A percentile compares a stretch with the other conserved stretches of the same genome.
These are phyloP conservation scores for Jamesozyma hellenica DNA, from an alignment of 805 yeast genomes.

Conservation along the genomic window DNA sequence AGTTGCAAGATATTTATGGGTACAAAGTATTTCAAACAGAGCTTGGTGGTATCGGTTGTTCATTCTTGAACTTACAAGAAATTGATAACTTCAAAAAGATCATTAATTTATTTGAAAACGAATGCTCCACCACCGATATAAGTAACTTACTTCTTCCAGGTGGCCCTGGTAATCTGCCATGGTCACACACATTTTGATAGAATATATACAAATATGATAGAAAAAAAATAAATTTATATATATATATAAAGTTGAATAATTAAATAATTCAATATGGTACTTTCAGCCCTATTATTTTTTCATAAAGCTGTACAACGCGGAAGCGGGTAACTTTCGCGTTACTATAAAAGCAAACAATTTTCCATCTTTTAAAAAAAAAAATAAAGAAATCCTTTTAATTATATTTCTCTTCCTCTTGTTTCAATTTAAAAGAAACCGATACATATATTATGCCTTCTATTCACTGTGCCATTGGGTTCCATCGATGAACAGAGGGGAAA, in stretches of 20 bases:
- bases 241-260: too few species aligned
- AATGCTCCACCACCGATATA: not conserved
- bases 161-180: not conserved
- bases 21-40: conserved; percentile 70
- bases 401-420: not conserved
- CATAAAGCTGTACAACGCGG: too few species aligned
- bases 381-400: too few species aligned
- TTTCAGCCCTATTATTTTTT: too few species aligned
- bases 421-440: conserved; percentile 16
- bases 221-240: too few species aligned
- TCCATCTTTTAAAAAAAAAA: not conserved
- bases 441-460: conserved; percentile 30
- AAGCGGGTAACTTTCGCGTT: not conserved
- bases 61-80: conserved; percentile 11
- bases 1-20: conserved; percentile 35
- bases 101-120: not conserved
- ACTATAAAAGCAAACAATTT: not conserved
- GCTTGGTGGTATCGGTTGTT: conserved; percentile 85
- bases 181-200: not conserved
- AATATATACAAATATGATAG: not conserved
- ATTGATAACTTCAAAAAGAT: not conserved
- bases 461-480: conserved; percentile 30
- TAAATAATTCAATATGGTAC: too few species aligned
- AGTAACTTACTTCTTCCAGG: not conserved
- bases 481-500: conserved; percentile 33